Evolutionary conservation across 176 grass and related monocot genomes (phyloP).

Genomic region (Urochloa ruziziensis): DNA sequence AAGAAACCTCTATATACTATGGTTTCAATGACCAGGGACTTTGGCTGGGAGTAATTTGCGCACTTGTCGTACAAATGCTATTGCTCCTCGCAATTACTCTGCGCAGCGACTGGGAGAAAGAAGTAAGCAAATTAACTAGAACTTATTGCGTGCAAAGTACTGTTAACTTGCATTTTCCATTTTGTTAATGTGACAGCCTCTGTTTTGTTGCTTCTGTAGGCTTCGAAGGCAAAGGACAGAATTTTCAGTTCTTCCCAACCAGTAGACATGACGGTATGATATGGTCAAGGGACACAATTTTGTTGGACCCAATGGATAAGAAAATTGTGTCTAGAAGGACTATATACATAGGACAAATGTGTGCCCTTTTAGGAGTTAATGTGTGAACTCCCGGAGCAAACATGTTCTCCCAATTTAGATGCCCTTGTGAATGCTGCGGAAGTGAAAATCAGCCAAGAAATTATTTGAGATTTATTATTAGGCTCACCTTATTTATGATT

Average conservation of each 20-base stretch:
- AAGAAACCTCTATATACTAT: background rate
- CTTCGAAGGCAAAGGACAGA: slow-evolving; percentile 52
- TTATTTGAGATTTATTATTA: too few relatives aligned
- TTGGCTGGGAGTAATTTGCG: slow-evolving; percentile 31
- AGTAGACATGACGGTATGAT: slow-evolving; percentile 47
- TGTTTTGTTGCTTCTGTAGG: slow-evolving; percentile 15
- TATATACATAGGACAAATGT: too few relatives aligned
- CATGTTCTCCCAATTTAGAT: too few relatives aligned
- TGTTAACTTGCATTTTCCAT: background rate
- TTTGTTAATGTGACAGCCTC: background rate
- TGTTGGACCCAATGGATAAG: background rate
- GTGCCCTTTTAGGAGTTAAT: too few relatives aligned
- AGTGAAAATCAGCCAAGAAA: too few relatives aligned
- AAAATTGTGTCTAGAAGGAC: too few relatives aligned
- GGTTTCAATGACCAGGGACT: slow-evolving; percentile 16
- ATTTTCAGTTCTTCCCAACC: slow-evolving; percentile 58
- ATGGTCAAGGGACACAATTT: background rate
- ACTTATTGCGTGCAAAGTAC: background rate
- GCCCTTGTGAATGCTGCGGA: too few relatives aligned
- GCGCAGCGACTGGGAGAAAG: slow-evolving; percentile 41
- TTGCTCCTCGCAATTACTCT: slow-evolving; percentile 29
- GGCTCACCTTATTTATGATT: too few relatives aligned
- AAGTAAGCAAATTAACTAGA: slow-evolving; percentile 25
- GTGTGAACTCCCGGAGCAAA: too few relatives aligned
- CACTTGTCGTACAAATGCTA: slow-evolving; percentile 28